These are phyloP conservation scores for Globisporangium abappressorium DNA, from an alignment of 352 stramenopile genomes.

Conservation along the genomic window DNA sequence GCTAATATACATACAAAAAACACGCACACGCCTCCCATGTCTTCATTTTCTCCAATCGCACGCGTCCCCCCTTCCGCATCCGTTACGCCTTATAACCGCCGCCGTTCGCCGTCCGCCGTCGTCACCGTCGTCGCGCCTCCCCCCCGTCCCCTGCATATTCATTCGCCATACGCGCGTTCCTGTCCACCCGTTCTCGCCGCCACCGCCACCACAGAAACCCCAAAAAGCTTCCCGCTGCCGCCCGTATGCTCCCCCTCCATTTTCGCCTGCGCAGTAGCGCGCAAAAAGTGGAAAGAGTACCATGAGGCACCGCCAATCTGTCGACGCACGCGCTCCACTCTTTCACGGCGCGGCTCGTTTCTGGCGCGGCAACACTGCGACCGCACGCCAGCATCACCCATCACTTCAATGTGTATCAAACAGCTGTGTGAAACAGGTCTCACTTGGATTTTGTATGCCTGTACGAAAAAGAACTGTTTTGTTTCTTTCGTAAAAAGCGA, in stretches of 20 bases:
- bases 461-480: neutral
- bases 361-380: neutral
- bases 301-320: slow-evolving; percentile 31
- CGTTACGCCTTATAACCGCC: neutral
- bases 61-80: neutral
- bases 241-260: neutral
- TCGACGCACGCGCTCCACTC: slow-evolving; percentile 55
- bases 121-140: neutral
- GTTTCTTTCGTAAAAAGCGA: neutral
- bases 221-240: neutral
- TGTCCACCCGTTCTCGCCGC: slow-evolving; percentile 2
- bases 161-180: neutral
- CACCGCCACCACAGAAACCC: neutral
- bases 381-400: slow-evolving; percentile 3
- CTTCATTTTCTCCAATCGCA: neutral
- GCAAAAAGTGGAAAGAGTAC: slow-evolving; percentile 73
- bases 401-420: slow-evolving; percentile 12
- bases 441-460: neutral
- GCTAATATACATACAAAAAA: slow-evolving; percentile 15
- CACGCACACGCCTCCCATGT: neutral
- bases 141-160: neutral
- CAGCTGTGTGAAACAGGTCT: neutral
- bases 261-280: slow-evolving; percentile 34
- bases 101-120: neutral
- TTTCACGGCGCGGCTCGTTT: slow-evolving; percentile 19